Conservation (phyloP, 176 grass and related monocot species). For the Aegilops umbellulata region DNA sequence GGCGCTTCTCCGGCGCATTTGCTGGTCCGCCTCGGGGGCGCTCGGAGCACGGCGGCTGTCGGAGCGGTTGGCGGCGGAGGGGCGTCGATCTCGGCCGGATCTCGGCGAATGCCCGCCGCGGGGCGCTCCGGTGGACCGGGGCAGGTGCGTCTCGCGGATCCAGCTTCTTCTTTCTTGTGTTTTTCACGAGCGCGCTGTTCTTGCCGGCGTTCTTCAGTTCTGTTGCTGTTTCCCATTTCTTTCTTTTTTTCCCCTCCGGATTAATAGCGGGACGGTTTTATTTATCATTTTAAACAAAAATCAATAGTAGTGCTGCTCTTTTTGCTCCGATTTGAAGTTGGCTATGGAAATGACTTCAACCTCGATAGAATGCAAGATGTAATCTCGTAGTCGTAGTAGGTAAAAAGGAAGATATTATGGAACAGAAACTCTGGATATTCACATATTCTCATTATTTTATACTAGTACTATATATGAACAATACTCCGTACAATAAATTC, state of each 20-base stretch:
- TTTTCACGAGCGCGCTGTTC: background rate
- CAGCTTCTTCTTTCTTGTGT: background rate
- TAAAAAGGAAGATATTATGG: background rate
- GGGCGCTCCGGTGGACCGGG: background rate
- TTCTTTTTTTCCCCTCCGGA: background rate
- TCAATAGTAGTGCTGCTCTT: background rate
- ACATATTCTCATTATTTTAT: background rate
- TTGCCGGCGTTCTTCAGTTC: background rate
- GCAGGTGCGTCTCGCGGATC: conserved; percentile 12
- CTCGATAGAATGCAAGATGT: background rate
- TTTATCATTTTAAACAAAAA: background rate
- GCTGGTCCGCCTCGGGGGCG: background rate
- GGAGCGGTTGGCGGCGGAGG: background rate
- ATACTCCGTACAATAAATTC: background rate
- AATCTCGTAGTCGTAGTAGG: background rate
- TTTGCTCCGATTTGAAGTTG: background rate
- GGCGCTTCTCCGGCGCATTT: background rate
- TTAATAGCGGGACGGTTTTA: background rate
- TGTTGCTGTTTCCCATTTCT: background rate
- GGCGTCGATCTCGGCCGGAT: conserved; percentile 22
- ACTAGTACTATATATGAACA: background rate
- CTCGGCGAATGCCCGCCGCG: conserved; percentile 7
- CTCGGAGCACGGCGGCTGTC: background rate
- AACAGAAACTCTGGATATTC: background rate
- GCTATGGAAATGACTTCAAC: background rate